Conservation (phyloP, 2,329 filamentous ascomycete genomes). For the Helotiales sp. region DNA sequence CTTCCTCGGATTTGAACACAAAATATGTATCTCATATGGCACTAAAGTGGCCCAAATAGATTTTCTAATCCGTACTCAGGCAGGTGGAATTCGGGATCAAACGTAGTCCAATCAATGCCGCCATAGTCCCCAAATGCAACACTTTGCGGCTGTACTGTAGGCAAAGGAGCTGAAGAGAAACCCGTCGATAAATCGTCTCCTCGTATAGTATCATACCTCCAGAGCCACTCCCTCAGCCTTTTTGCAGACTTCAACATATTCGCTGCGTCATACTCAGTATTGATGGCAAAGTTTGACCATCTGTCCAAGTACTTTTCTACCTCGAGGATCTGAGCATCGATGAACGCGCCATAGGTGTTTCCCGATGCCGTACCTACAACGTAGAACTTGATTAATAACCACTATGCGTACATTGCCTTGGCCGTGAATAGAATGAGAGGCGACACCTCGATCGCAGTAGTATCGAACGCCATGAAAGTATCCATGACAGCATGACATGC, state of each 20-base stretch:
- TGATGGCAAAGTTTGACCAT: not conserved
- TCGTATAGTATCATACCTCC: slow-evolving; percentile 1
- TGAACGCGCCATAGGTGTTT: slow-evolving; percentile 9
- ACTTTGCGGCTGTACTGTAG: too few relatives aligned
- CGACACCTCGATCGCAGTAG: not conserved
- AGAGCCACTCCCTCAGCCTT: slow-evolving; percentile 7
- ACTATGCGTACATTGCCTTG: slow-evolving; percentile 7
- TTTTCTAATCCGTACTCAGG: too few relatives aligned
- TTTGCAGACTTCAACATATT: not conserved
- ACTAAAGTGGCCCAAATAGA: too few relatives aligned
- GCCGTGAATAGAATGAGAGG: slow-evolving; percentile 2
- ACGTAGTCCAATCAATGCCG: too few relatives aligned
- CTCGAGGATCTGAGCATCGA: slow-evolving; percentile 2
- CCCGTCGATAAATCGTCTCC: not conserved
- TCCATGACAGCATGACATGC: slow-evolving; percentile 4
- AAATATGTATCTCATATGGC: too few relatives aligned
- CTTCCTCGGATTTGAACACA: too few relatives aligned
- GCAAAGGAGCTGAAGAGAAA: not conserved
- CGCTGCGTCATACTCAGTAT: not conserved
- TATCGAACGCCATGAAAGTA: not conserved
- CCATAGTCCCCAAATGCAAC: too few relatives aligned
- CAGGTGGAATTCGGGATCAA: too few relatives aligned
- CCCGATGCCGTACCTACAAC: slow-evolving; percentile 4
- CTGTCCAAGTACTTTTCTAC: slow-evolving; percentile 1
- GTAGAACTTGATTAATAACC: slow-evolving; percentile 8